These are phyloP conservation scores for Glebionis coronaria DNA, from an alignment of 129 eudicot species.

Conservation along the genomic window DNA sequence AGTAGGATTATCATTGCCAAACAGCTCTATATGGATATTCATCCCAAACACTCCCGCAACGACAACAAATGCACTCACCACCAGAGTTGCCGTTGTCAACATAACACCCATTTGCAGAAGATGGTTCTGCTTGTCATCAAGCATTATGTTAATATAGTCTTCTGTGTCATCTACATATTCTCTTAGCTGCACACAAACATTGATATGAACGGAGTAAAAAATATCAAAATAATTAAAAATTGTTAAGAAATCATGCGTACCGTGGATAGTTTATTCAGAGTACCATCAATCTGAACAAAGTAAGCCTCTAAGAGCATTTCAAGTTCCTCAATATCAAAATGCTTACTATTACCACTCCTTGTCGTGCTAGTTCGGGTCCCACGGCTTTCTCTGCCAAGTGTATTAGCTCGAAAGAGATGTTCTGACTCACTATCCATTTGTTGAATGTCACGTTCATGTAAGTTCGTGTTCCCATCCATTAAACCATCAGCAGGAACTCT, in stretches of 20 bases:
- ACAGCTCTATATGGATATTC: conserved; percentile 46
- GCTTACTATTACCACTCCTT: conserved; percentile 33
- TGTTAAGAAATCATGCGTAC: conserved; percentile 13
- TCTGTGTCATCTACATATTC: conserved; percentile 70
- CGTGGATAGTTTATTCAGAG: conserved; percentile 45
- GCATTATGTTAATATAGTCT: conserved; percentile 65
- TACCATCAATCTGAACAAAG: conserved; percentile 62
- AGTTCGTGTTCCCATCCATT: conserved; percentile 9
- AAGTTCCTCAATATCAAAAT: conserved; percentile 48
- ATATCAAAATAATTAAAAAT: too few species aligned
- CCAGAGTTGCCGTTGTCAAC: conserved; percentile 53
- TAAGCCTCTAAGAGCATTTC: conserved; percentile 69
- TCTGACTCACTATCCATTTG: conserved; percentile 20
- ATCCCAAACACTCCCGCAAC: conserved; percentile 62
- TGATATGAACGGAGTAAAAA: too few species aligned
- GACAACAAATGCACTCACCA: conserved; percentile 51
- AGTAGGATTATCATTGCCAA: background rate
- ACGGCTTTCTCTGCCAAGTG: conserved; percentile 34
- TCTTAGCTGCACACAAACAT: conserved; percentile 33
- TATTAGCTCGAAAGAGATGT: conserved; percentile 20
- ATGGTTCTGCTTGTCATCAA: conserved; percentile 73
- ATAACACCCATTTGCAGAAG: conserved; percentile 70
- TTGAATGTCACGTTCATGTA: conserved; percentile 20
- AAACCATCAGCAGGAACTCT: conserved; percentile 20
- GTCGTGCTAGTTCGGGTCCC: conserved; percentile 39